These are phyloP conservation scores for Rosellinia necatrix DNA, from an alignment of 2,329 filamentous ascomycete genomes.

Conservation along the genomic window DNA sequence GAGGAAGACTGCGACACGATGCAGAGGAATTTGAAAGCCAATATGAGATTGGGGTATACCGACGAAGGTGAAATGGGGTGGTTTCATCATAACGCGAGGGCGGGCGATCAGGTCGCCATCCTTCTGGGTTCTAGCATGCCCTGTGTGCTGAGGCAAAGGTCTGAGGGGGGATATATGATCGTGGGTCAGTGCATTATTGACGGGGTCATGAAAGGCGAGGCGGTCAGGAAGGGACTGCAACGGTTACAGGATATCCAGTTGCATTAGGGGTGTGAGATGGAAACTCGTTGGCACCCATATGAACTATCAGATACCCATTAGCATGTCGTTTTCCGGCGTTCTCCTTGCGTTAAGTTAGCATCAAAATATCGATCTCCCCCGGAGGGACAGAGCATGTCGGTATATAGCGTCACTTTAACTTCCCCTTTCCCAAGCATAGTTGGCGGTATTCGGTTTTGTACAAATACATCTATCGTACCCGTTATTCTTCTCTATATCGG, in stretches of 20 bases:
- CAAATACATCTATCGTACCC: no score
- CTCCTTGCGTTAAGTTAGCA: no score
- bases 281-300: no score
- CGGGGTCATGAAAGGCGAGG: slow-evolving; percentile 26
- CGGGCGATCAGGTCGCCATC: slow-evolving; percentile 20
- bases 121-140: slow-evolving; percentile 24
- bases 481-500: no score
- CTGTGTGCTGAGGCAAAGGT: slow-evolving; percentile 20
- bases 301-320: no score
- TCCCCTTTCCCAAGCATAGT: no score
- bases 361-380: no score
- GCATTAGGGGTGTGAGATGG: slow-evolving; percentile 2
- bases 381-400: no score
- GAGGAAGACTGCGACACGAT: slow-evolving; percentile 14
- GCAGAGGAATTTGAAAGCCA: slow-evolving; percentile 18
- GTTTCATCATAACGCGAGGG: slow-evolving; percentile 17
- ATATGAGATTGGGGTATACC: slow-evolving; percentile 24
- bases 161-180: slow-evolving; percentile 11
- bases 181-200: slow-evolving; percentile 22
- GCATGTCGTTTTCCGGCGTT: no score
- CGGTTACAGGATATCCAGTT: slow-evolving; percentile 19
- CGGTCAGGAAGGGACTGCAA: slow-evolving; percentile 17
- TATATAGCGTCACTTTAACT: no score
- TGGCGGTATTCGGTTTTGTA: no score
- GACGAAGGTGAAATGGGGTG: slow-evolving; percentile 22